phyloP scores from a whole-genome alignment of 805 yeast genomes.

The Clavispora vitiphila region DNA sequence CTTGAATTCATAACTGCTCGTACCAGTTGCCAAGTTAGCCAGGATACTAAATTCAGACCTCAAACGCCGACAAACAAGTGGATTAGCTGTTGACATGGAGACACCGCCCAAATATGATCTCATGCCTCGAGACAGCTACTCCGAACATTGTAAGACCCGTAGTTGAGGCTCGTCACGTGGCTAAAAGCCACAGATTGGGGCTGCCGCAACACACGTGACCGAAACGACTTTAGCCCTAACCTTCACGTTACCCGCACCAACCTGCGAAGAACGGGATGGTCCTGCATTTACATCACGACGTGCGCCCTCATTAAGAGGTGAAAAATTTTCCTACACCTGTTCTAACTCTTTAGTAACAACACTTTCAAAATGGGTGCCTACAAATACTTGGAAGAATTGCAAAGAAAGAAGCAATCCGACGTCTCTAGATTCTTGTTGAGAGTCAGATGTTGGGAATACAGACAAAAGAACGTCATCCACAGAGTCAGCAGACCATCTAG shows the following conservation, averaged over 20 bases:
- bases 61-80: no score
- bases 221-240: not conserved
- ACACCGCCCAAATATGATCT: no score
- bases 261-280: not conserved
- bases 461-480: constrained; percentile 98
- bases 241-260: not conserved
- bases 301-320: not conserved
- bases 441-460: constrained; percentile 99
- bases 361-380: constrained; percentile 88
- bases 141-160: no score
- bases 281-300: not conserved
- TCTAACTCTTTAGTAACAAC: not conserved
- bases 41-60: no score
- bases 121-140: no score
- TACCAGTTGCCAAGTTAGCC: no score
- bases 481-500: constrained; percentile 98
- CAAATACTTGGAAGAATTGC: constrained; percentile 98
- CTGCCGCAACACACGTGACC: not conserved
- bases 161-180: no score
- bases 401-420: constrained; percentile 99
- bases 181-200: not conserved
- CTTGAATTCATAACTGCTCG: no score
- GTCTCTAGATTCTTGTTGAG: constrained; percentile 97
- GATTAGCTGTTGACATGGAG: no score
- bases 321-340: not conserved